Base-by-base conservation (phyloP, 306 rosid genomes). In the Alnus rubra region DNA sequence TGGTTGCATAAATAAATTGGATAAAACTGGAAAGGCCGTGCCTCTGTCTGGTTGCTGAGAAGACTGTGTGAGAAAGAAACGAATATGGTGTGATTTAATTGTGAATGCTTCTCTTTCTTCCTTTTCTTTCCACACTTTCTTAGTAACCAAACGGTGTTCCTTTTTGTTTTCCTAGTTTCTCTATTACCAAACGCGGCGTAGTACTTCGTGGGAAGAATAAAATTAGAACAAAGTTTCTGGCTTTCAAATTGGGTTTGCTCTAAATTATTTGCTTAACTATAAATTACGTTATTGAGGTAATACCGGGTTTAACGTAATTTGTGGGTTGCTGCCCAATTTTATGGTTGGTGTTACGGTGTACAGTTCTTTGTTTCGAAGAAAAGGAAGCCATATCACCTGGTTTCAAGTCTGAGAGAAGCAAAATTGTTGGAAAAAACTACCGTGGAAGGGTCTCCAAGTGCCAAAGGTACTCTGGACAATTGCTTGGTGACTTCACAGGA, bases 351-450 rank as follows among this genome's bases (percentile, higher is more conserved):
- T 35, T 79, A 51, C 1, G 39, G 76, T 52, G 23, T 69, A 31
- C 92, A 95, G 98, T 95, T 92, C 83, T 95, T 83, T 74, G 78
- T 85, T 85, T 85, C 98, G 5, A 95, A 91, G 97, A 95, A 95
- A 73, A 82, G 98, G 82, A 95, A 91, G 79, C 84, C 9, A 59
- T 18, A 56, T 87, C 98, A 4, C 97, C 96, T 14, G 78, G 55
- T 74, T 7, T 82, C 55, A 92, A 88, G 81, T 69, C 76, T 37
- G 90, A 85, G 82, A 88, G 87, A 78, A 75, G 70, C 54, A 95
- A 85, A 44, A 89, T 85, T 60, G 90, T 79, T 79, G 91, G 76
- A 3, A 87, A 87, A 84, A 74, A 71, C 23, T 47, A 71, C 50
- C 28, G 76, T 71, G 71, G 92, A 88, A 31, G 89, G 84, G 73